Percentiles rank a stretch among this genome's conserved stretches.
Conservation (phyloP, 2,329 filamentous ascomycete species). For the Epichloe sp. region DNA sequence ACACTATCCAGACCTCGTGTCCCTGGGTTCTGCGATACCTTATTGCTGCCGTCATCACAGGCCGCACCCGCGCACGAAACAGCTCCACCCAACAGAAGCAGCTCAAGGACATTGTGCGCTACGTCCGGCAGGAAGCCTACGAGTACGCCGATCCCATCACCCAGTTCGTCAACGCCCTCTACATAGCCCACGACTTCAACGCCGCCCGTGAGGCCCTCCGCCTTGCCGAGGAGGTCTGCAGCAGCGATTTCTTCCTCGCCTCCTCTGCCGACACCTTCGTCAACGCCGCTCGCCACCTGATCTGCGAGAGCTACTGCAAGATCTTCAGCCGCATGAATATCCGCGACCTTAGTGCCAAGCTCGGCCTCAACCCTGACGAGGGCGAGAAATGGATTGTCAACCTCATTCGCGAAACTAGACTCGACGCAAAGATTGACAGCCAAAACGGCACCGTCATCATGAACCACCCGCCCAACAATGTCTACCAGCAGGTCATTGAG, state of each 20-base stretch:
- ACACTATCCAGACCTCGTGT: constrained; percentile 96
- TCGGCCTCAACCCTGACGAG: constrained; percentile 84
- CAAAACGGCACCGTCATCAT: constrained; percentile 97
- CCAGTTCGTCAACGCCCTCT: constrained; percentile 90
- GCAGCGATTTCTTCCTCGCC: constrained; percentile 89
- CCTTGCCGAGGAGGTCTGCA: constrained; percentile 81
- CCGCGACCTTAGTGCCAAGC: constrained; percentile 82
- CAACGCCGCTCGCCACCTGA: constrained; percentile 86
- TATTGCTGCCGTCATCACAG: constrained; percentile 86
- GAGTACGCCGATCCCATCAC: constrained; percentile 95
- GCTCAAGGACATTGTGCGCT: constrained; percentile 90
- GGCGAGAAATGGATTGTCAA: constrained; percentile 99
- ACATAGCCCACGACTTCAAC: constrained; percentile 79
- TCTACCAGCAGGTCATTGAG: constrained; percentile 99
- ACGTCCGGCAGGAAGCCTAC: constrained; percentile 93
- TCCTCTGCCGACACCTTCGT: constrained; percentile 79
- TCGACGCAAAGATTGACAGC: constrained; percentile 99
- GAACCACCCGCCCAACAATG: constrained; percentile 97
- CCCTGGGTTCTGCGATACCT: constrained; percentile 95
- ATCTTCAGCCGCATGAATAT: constrained; percentile 98
- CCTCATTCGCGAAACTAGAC: constrained; percentile 90
- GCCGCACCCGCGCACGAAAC: constrained; percentile 70
- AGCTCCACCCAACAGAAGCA: constrained; percentile 90
- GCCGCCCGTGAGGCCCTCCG: constrained; percentile 81
- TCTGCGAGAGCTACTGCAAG: constrained; percentile 99